Percentiles rank a stretch among this genome's conserved stretches.
These are phyloP conservation scores for Austropuccinia psidii DNA, from an alignment of 1,284 basidiomycete genomes.

Conservation along the genomic window DNA sequence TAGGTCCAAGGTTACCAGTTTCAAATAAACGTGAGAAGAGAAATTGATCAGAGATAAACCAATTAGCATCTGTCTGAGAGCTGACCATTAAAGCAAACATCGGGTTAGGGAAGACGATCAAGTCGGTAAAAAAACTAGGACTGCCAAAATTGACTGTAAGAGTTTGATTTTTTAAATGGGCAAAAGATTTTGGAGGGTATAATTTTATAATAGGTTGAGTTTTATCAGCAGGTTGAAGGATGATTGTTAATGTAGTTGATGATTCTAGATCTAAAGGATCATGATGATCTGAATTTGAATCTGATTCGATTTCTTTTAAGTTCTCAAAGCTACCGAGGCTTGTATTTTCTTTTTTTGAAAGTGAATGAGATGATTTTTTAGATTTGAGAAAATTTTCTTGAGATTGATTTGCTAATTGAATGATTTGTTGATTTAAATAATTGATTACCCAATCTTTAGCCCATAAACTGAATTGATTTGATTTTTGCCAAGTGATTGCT, in stretches of 20 bases:
- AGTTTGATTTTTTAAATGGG: conserved; percentile 24
- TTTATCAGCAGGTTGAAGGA: conserved; percentile 51
- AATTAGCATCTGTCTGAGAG: conserved; percentile 42
- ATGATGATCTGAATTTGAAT: conserved; percentile 47
- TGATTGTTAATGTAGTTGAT: conserved; percentile 45
- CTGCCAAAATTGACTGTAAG: conserved; percentile 55
- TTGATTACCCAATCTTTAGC: background rate
- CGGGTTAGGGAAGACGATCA: conserved; percentile 53
- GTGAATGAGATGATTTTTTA: conserved; percentile 40
- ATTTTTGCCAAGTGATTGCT: conserved; percentile 3
- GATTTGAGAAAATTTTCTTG: background rate
- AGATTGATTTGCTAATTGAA: background rate
- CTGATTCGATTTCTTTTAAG: conserved; percentile 50
- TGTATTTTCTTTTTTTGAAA: conserved; percentile 30
- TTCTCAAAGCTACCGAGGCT: conserved; percentile 53
- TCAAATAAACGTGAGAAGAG: conserved; percentile 52
- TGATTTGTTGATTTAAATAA: conserved; percentile 4
- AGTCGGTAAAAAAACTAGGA: conserved; percentile 54
- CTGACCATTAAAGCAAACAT: conserved; percentile 50
- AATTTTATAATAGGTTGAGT: conserved; percentile 42
- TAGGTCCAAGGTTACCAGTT: conserved; percentile 9
- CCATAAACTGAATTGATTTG: background rate
- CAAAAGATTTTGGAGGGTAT: background rate
- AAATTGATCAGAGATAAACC: conserved; percentile 46
- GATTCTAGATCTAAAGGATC: conserved; percentile 46